Base-by-base conservation (phyloP, 108 stramenopile species). In the Cyclotella distinguenda region DNA sequence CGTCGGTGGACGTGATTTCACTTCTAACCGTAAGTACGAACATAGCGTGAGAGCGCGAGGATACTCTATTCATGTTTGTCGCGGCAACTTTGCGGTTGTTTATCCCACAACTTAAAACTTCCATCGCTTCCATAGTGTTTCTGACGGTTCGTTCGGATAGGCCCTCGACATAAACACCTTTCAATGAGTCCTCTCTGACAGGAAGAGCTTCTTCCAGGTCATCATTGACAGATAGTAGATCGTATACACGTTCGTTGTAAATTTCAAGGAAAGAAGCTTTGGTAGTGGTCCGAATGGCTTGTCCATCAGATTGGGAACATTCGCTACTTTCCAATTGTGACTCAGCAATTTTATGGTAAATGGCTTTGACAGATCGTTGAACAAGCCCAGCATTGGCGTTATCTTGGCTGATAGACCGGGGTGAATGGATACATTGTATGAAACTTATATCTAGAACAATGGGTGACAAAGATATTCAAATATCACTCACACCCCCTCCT, bases 11-110 rank as follows among this genome's bases (percentile, higher is more conserved):
- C 22, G 22, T 72, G n/a, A 82, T 30, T 12, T 62, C 66, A 42
- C 38, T 78, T 43, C 60, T 72, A 0, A 91, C 82, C 0, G 70
- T 78, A 21, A 85, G 21, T 3, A 68, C 75, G 57, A 87, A 81
- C 10, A 88, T 65, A 1, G 80, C 74, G 51, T 91, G 90, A 26
- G 77, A 79, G 18, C 90, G 70, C 30, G 70, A 72, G 5, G 79
- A 81, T 19, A 68, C 78, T 32, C 76, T 47, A 60, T 91, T 91
- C 87, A 91, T 88, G 19, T 70, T 81, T 6, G 90, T 91, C 11
- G 85, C 50, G 15, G 87, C 86, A 26, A 75, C 65, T 15, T 39
- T 45, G 7, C 74, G 53, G 48, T 74, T 60, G 3, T 60, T 48
- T 13, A 51, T 39, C 19, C 79, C 74, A 15, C 22, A 13, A 4